Base-by-base conservation (phyloP, 441 rosid genomes). In the Biscutella laevigata region DNA sequence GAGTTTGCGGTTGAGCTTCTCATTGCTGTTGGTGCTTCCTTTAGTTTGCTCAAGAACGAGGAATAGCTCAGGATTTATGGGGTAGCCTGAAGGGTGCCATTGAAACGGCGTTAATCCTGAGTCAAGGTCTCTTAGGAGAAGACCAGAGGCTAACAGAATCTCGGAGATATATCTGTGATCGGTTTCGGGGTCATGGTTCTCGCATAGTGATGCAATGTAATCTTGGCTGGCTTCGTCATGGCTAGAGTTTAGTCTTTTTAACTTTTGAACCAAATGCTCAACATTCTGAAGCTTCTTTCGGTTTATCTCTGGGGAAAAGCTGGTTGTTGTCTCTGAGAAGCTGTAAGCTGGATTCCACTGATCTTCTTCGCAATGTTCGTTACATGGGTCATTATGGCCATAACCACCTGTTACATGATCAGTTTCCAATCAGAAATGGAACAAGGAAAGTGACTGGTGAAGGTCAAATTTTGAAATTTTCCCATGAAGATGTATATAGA, bases 121-220 rank as follows among this genome's bases (percentile, higher is more conserved):
- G 52, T 79, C 68, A 1, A 87, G 75, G 62, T 84, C 96, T 64
- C 86, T 79, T 34, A 91, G 88, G 39, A 87, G 74, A 44, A 91
- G 79, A 61, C 98, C 98, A 0, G 98, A 91, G 53, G 96, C 88
- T 71, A 91, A 66, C 20, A 91, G 58, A 66, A 91, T 87, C 79
- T 90, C 96, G 1, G 95, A 90, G 36, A 90, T 76, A 77, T 91
- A 91, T 71, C 90, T 75, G 61, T 83, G 85, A 65, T 84, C 95
- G 1, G 62, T 53, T 46, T 53, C 39, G 26, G 95, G 88, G 62
- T 76, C 80, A 10, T 63, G 63, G 71, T 74, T 91, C 73, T 88
- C 87, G 21, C 96, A 87, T 28, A 91, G 78, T n/a, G 83, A 82
- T 29, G 95, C 98, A 50, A 91, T 79, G 80, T 91, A 91, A 70